phyloP scores from a whole-genome alignment of 208 protist genomes.

The Vickermania spadyakhi region DNA sequence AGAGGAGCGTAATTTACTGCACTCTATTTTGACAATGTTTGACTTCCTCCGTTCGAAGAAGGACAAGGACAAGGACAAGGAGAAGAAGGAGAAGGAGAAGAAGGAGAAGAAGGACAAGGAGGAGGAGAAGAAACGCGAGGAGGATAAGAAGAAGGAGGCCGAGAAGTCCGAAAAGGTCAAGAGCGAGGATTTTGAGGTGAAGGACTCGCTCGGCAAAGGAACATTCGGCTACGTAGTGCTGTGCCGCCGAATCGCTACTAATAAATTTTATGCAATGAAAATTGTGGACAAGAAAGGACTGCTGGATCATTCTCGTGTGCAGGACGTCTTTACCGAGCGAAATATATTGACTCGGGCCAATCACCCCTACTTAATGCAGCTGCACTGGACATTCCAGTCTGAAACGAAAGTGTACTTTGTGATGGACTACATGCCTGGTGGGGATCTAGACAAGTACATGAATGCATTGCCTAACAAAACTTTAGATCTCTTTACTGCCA shows the following conservation, averaged over 20 bases:
- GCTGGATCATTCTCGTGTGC: constrained; percentile 85
- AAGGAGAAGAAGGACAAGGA: constrained; percentile 20
- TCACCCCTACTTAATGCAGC: constrained; percentile 91
- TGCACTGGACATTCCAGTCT: constrained; percentile 96
- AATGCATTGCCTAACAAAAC: constrained; percentile 77
- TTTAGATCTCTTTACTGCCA: constrained; percentile 75
- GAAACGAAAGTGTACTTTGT: constrained; percentile 94
- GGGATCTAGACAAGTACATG: constrained; percentile 91
- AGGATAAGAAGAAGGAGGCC: neutral
- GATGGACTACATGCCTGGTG: constrained; percentile 94
- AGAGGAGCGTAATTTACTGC: too few relatives aligned
- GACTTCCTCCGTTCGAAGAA: constrained; percentile 79
- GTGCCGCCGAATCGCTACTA: constrained; percentile 81
- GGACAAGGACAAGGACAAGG: constrained; percentile 81
- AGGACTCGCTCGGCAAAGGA: constrained; percentile 90
- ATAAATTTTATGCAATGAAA: constrained; percentile 93
- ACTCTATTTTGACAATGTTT: too few relatives aligned
- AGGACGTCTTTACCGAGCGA: constrained; percentile 88
- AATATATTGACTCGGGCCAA: constrained; percentile 90
- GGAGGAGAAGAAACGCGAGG: constrained; percentile 3
- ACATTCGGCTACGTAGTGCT: constrained; percentile 94
- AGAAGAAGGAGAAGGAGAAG: constrained; percentile 39
- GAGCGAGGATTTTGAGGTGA: constrained; percentile 89
- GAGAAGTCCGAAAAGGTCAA: constrained; percentile 58
- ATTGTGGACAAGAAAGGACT: constrained; percentile 88